A percentile compares a stretch with the other conserved stretches of the same genome.
Evolutionary conservation across 2,329 filamentous ascomycete species (phyloP).

Genomic region (Trichoderma arundinaceum): DNA sequence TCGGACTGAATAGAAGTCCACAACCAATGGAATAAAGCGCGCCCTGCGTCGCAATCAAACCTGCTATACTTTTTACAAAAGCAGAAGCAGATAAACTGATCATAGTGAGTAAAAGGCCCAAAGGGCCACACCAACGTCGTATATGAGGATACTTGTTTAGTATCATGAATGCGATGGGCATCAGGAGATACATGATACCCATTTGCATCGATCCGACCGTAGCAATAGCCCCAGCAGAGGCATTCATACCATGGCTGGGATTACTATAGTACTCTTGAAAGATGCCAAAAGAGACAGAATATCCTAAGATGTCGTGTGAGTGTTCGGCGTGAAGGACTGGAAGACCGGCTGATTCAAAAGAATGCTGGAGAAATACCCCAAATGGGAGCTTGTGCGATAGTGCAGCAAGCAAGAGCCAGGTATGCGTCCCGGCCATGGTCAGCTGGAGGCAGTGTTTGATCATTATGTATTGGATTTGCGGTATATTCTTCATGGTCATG

Average conservation of each 20-base stretch:
- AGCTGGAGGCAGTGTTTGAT: conserved; percentile 38
- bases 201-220: conserved; percentile 33
- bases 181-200: conserved; percentile 62
- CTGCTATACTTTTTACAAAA: conserved; percentile 57
- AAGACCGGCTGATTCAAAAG: not conserved
- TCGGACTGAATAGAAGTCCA: conserved; percentile 60
- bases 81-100: conserved; percentile 57
- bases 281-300: conserved; percentile 71
- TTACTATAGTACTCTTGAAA: conserved; percentile 72
- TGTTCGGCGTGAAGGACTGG: not conserved
- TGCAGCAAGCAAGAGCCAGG: conserved; percentile 41
- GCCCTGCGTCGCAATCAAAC: conserved; percentile 66
- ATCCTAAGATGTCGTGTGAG: conserved; percentile 52
- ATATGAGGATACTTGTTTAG: conserved; percentile 51
- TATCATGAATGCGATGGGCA: conserved; percentile 55
- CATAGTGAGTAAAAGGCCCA: conserved; percentile 57
- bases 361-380: conserved; percentile 38
- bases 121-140: conserved; percentile 50
- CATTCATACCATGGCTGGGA: conserved; percentile 61
- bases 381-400: conserved; percentile 43
- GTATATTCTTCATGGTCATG: not conserved
- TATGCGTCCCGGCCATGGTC: conserved; percentile 42
- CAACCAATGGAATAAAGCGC: conserved; percentile 65
- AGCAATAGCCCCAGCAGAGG: conserved; percentile 60
- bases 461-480: not conserved